These are phyloP conservation scores for Coemansia sp. DNA, from an alignment of 192 early-diverging fungal genomes.

Conservation along the genomic window DNA sequence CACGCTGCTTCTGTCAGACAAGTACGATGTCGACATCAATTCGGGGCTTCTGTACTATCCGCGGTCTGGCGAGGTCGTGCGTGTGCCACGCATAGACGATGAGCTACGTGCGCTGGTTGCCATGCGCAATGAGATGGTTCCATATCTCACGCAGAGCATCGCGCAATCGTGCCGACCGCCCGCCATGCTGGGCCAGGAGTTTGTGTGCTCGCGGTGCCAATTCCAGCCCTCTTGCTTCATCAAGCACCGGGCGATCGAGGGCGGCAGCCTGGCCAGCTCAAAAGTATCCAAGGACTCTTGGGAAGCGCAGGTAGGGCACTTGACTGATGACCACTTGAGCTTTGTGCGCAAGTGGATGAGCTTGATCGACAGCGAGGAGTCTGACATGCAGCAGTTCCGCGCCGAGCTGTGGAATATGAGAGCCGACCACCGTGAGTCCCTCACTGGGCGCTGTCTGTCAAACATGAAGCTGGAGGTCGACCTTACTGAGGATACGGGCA, in stretches of 20 bases:
- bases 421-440: slow-evolving; percentile 52
- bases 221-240: slow-evolving; percentile 64
- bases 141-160: slow-evolving; percentile 37
- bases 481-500: slow-evolving; percentile 26
- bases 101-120: slow-evolving; percentile 75
- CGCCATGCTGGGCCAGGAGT: slow-evolving; percentile 62
- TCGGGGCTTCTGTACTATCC: slow-evolving; percentile 78
- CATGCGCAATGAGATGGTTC: slow-evolving; percentile 72
- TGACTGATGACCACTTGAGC: slow-evolving; percentile 56
- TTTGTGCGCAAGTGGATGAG: slow-evolving; percentile 82
- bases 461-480: slow-evolving; percentile 33
- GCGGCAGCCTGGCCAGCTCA: slow-evolving; percentile 58
- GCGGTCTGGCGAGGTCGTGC: slow-evolving; percentile 61
- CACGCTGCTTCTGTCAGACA: slow-evolving; percentile 79
- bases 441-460: slow-evolving; percentile 48
- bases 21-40: slow-evolving; percentile 71
- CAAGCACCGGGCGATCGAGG: slow-evolving; percentile 72
- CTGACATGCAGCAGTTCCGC: slow-evolving; percentile 59
- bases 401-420: slow-evolving; percentile 70
- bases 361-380: slow-evolving; percentile 74
- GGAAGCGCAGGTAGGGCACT: slow-evolving; percentile 59
- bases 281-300: slow-evolving; percentile 59
- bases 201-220: slow-evolving; percentile 68
- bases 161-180: slow-evolving; percentile 55
- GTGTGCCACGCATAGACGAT: slow-evolving; percentile 59